Percentiles rank a stretch among this genome's conserved stretches.
These are phyloP conservation scores for Actinidia chinensis DNA, from an alignment of 179 eudicot species.

Conservation along the genomic window DNA sequence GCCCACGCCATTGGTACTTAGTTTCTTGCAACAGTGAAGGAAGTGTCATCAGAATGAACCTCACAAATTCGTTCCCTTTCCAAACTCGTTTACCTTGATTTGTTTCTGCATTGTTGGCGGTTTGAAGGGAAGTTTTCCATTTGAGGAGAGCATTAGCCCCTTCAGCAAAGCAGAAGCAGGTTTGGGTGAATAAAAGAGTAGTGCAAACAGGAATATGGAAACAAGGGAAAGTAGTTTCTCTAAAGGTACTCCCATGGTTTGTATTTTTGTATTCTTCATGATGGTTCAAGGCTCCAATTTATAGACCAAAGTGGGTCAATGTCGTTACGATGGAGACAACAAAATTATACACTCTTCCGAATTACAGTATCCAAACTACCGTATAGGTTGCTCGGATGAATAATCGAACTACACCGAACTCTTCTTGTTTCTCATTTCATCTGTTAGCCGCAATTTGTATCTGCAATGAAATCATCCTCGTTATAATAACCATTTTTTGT, in stretches of 20 bases:
- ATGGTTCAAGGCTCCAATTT: background rate
- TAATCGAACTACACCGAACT: too few relatives aligned
- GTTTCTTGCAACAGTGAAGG: slow-evolving; percentile 4
- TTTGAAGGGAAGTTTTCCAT: background rate
- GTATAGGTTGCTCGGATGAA: too few relatives aligned
- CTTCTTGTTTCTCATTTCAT: too few relatives aligned
- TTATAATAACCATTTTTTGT: too few relatives aligned
- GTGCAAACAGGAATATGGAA: background rate
- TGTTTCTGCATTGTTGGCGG: background rate
- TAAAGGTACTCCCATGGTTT: background rate
- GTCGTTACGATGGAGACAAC: too few relatives aligned
- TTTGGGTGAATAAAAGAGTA: background rate
- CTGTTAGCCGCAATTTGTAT: too few relatives aligned
- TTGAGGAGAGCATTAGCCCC: background rate
- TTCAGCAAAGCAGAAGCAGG: background rate
- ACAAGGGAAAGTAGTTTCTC: background rate
- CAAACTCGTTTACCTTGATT: background rate
- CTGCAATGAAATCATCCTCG: too few relatives aligned
- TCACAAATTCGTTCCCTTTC: background rate
- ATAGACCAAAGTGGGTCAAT: background rate
- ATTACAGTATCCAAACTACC: too few relatives aligned
- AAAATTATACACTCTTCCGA: too few relatives aligned
- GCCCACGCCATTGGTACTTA: too few relatives aligned
- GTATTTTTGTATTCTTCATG: background rate
- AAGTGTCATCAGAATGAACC: background rate